Evolutionary conservation across 164 flowering plant genomes (phyloP), one percentile per base, ranked within the genome.

Genomic region (Magnolia sinica): DNA sequence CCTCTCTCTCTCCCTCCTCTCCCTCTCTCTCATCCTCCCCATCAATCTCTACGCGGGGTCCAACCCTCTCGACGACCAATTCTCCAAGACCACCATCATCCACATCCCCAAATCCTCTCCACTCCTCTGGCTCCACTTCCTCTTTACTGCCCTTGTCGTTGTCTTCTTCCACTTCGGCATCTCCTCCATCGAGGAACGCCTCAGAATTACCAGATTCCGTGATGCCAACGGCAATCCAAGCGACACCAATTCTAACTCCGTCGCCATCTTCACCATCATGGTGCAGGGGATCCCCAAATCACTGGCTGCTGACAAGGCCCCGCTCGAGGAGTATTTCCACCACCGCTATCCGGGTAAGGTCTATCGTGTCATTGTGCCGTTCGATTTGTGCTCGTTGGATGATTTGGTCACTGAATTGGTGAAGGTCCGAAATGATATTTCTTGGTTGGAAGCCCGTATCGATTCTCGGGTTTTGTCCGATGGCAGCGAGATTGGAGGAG

Each of bases 351-450:
- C 99, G 0, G 99, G 98, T 22, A 94, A 94, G 87, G 88, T 96
- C 80, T 94, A 88, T 81, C 87, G 76, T 85, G 91, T 96, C 51
- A 79, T 96, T 67, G 83, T 89, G 76, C 99, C 99, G 0, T 89
- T 92, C 92, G 95, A 96, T 90, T 87, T 96, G 84, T 91, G 95
- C 76, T 88, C 97, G 55, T 85, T 96, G 87, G 98, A 94, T 81
- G 96, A 89, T 79, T 85, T 92, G 76, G 92, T 91, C 0, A 74
- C 85, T 13, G 95, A 90, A 8, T 82, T 96, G 83, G 88, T 92
- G 52, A 85, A 84, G 73, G 97, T 92, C 73, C 82, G 98, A 82
- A 90, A 90, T 79, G 94, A 88, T 14, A 91, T 96, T 71, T 85
- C 95, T 9, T 88, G 91, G 91, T 81, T 96, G 81, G 93, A 91